Evolutionary conservation across 2,329 filamentous ascomycete genomes (phyloP), one percentile per base, ranked within the genome.

Genomic region (Septoria petroselini): DNA sequence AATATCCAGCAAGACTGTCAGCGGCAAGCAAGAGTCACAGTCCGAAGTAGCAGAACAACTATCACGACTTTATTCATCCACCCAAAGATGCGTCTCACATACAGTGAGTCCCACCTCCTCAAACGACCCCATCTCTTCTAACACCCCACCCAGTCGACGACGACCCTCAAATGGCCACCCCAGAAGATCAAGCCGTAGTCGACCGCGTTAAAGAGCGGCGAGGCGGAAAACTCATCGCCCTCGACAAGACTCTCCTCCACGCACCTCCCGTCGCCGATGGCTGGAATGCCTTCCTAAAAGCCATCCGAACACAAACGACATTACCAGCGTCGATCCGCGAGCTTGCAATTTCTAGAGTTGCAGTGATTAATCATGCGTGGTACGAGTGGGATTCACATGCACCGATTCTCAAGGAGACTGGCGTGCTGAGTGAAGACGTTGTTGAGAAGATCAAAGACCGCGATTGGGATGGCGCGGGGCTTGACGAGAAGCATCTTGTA

Each of bases 351-450:
- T 88, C 82, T 62, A 80, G 88, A 41, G 86, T 94, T 11, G 89
- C 89, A 9, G 83, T 85, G 12, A 78, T 88, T 61, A 95, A 94
- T 70, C 70, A 77, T 14, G 89, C 89, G 1, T 88, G 85, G 82
- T 94, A 90, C 69, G 89, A 95, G 68, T 94, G 87, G 88, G 79
- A 73, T 29, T 81, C 88, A 47, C 89, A 95, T 65, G 83, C 83
- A 12, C 88, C 88, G 1, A 64, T 75, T 3, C 74, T 91, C 11
- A 83, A 77, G 0, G 81, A 84, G 6, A 77, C 88, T 15, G 80
- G 75, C 0, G 83, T 83, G 4, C 76, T 88, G 4, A 69, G 71
- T 14, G 69, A 75, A 25, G 74, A 71, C 27, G 71, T 70, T 14
- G 53, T 76, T 25, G 63, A 67, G 12, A 76, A 72, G 6, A 69